Evolutionary conservation across 2,329 filamentous ascomycete species (phyloP), one percentile per base, ranked within the genome.

Genomic region (Colletotrichum cuscutae): DNA sequence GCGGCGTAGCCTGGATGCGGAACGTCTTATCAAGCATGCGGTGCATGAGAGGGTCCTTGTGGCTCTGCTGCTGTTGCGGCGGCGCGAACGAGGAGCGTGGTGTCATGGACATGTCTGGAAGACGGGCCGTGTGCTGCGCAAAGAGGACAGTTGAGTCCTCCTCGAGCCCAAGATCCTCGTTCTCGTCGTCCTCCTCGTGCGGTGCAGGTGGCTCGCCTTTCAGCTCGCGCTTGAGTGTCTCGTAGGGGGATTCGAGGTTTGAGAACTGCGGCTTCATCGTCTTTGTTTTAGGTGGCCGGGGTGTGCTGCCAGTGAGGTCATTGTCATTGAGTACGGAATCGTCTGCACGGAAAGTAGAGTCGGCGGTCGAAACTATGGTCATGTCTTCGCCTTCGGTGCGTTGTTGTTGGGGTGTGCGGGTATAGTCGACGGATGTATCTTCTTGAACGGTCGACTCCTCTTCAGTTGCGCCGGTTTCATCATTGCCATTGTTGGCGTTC

Each of bases 21-120:
- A 97, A 99, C 71, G 94, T 98, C 83, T 97, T 98, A 86, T 98
- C 95, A 5, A 97, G 90, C n/a, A 98, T 88, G 71, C 93, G 94
- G 81, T 98, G 96, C 53, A 99, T 88, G 9, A 98, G 87, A 3
- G 94, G 94, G 79, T 98, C 95, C 73, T 91, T 89, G 77, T 86
- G 78, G 26, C 78, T 77, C 64, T 81, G 80, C 60, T 81, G 79
- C 24, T 86, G 79, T 46, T 89, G 86, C 22, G 62, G n/a, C 35
- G 68, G 71, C 53, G 58, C 62, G 13, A 73, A 64, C 37, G 68
- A 59, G 11, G 71, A 68, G 62, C 86, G 85, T 15, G 90, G 89
- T n/a, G 88, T 91, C 85, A 90, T 89, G 28, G 89, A 89, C 84
- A 92, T 89, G 77, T 91, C 86, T 2, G 90, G 89, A 22, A 92